A percentile compares a stretch with the other conserved stretches of the same genome.
These are phyloP conservation scores for Citrus reticulata DNA, from an alignment of 345 rosid genomes.

Conservation along the genomic window DNA sequence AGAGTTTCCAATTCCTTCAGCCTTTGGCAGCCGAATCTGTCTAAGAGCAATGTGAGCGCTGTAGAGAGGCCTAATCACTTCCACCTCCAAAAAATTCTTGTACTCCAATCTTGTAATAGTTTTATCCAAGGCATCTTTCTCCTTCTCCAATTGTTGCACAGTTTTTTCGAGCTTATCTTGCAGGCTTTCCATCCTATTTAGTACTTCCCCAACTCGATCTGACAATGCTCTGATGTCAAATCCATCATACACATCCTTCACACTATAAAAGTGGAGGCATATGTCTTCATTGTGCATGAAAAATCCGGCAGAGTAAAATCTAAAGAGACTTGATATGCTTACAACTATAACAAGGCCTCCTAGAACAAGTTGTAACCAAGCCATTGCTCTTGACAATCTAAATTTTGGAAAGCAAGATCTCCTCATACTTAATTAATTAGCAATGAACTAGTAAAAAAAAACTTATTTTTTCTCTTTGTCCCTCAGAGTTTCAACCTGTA, in stretches of 20 bases:
- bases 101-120: conserved; percentile 44
- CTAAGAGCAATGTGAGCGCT: conserved; percentile 60
- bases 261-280: conserved; percentile 50
- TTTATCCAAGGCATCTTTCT: conserved; percentile 30
- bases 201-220: conserved; percentile 51
- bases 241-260: conserved; percentile 40
- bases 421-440: conserved; percentile 32
- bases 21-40: conserved; percentile 60
- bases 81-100: conserved; percentile 56
- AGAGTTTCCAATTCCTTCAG: conserved; percentile 39
- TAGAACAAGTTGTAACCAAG: conserved; percentile 56
- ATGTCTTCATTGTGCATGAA: conserved; percentile 63
- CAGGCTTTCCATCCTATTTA: conserved; percentile 46
- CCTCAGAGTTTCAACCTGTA: conserved; percentile 18
- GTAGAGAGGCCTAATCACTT: conserved; percentile 71
- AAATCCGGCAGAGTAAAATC: conserved; percentile 66
- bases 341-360: conserved; percentile 60
- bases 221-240: conserved; percentile 43
- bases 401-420: conserved; percentile 49
- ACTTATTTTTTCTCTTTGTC: not conserved
- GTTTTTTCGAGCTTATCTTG: conserved; percentile 62
- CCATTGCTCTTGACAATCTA: conserved; percentile 48
- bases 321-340: conserved; percentile 63
- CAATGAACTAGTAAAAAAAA: not conserved
- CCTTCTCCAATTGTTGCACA: conserved; percentile 61